Evolutionary conservation across 106 monocot species (phyloP).

Genomic region (Allium cepa): DNA sequence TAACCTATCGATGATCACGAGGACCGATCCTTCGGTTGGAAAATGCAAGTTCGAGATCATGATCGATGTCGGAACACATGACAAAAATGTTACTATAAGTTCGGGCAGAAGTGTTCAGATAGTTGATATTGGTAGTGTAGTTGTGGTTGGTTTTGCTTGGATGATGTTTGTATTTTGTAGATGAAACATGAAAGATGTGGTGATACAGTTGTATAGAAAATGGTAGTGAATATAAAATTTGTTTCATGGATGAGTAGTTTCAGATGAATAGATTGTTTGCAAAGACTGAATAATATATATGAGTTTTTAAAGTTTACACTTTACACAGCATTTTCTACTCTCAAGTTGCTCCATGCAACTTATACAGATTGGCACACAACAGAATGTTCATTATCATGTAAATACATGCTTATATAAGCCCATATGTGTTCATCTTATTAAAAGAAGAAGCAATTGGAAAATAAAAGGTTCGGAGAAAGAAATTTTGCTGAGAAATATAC

Average conservation of each 20-base stretch:
- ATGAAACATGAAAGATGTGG: not conserved
- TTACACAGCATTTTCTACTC: too few species aligned
- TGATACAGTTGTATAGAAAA: not conserved
- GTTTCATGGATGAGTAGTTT: not conserved
- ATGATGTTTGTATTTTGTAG: not conserved
- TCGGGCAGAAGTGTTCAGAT: not conserved
- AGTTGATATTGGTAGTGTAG: not conserved
- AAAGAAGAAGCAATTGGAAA: not conserved
- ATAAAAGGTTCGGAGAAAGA: not conserved
- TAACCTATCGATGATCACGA: slow-evolving; percentile 37
- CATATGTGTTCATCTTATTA: not conserved
- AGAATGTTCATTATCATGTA: too few species aligned
- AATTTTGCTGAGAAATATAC: not conserved
- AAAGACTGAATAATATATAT: not conserved
- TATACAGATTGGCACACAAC: too few species aligned
- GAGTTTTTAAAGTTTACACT: too few species aligned
- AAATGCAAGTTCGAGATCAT: slow-evolving; percentile 68
- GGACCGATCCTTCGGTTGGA: slow-evolving; percentile 49
- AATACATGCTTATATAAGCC: not conserved
- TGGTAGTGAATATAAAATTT: not conserved
- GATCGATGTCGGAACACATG: slow-evolving; percentile 57
- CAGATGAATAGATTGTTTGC: not conserved
- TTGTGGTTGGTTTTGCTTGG: not conserved
- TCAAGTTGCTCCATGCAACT: too few species aligned
- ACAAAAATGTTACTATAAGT: slow-evolving; percentile 5